phyloP scores from a whole-genome alignment of 2,329 filamentous ascomycete genomes.

The Cercospora sp. region DNA sequence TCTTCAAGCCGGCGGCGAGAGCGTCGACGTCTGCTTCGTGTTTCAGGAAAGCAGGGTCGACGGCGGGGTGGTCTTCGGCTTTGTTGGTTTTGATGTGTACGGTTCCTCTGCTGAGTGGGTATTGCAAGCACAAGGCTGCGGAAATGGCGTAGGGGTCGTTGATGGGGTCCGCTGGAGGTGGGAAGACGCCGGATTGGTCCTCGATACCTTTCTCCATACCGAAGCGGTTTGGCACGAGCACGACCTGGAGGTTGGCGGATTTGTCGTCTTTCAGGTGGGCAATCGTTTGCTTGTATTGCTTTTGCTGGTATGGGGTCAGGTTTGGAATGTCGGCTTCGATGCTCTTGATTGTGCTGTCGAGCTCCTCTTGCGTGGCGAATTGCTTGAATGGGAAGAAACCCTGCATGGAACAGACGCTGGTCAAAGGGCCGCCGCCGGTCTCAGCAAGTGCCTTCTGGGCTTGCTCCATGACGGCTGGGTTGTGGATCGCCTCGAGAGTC shows the following conservation, averaged over 20 bases:
- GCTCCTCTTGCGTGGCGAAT: slow-evolving; percentile 38
- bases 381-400: slow-evolving; percentile 42
- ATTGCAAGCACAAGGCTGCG: slow-evolving; percentile 35
- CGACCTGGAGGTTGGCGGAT: slow-evolving; percentile 42
- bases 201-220: slow-evolving; percentile 32
- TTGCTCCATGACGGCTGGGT: slow-evolving; percentile 37
- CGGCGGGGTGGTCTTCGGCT: slow-evolving; percentile 27
- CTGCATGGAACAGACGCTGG: slow-evolving; percentile 37
- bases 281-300: slow-evolving; percentile 40
- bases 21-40: slow-evolving; percentile 52
- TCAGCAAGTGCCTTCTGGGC: slow-evolving; percentile 38
- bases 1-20: slow-evolving; percentile 36
- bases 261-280: slow-evolving; percentile 39
- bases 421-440: slow-evolving; percentile 37
- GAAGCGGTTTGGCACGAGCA: slow-evolving; percentile 38
- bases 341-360: slow-evolving; percentile 36
- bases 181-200: slow-evolving; percentile 36
- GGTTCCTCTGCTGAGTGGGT: slow-evolving; percentile 36
- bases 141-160: slow-evolving; percentile 30
- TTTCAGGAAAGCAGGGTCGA: slow-evolving; percentile 36
- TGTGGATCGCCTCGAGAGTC: slow-evolving; percentile 35
- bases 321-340: slow-evolving; percentile 34
- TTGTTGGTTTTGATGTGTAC: slow-evolving; percentile 37
- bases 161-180: slow-evolving; percentile 24
- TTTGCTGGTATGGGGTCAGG: slow-evolving; percentile 37